Evolutionary conservation across 768 basidiomycete genomes (phyloP).

Genomic region (Porphyrellus cyaneotinctus): DNA sequence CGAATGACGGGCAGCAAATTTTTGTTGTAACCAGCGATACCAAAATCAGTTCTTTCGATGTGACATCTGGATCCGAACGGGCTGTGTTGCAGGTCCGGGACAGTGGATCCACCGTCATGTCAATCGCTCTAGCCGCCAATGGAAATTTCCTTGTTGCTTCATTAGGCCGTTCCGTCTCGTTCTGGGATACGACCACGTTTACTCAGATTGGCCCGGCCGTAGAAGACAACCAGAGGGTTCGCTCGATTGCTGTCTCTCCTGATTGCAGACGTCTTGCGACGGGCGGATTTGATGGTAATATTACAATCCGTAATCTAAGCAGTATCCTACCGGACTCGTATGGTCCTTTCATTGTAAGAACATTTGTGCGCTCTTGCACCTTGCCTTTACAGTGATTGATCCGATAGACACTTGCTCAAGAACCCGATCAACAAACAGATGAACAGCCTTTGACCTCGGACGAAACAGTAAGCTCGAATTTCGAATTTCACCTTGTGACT

Average conservation of each 20-base stretch:
- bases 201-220: not conserved
- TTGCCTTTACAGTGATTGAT: not conserved
- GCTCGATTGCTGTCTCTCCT: not conserved
- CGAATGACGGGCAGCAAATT: not conserved
- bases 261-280: not conserved
- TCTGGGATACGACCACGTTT: not conserved
- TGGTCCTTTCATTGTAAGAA: not conserved
- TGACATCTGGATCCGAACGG: not conserved
- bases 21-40: not conserved
- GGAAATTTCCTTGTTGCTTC: not conserved
- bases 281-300: not conserved
- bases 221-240: not conserved
- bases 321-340: slow-evolving; percentile 1
- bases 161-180: not conserved
- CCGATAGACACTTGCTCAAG: not conserved
- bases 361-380: no score
- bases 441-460: no score
- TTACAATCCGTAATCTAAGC: not conserved
- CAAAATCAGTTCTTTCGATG: not conserved
- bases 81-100: not conserved
- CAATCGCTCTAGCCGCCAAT: not conserved
- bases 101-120: not conserved
- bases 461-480: no score
- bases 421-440: no score
- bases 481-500: no score